A percentile compares a stretch with the other conserved stretches of the same genome.
Conservation (phyloP, 2,329 filamentous ascomycete genomes). For the Onygenales sp. region DNA sequence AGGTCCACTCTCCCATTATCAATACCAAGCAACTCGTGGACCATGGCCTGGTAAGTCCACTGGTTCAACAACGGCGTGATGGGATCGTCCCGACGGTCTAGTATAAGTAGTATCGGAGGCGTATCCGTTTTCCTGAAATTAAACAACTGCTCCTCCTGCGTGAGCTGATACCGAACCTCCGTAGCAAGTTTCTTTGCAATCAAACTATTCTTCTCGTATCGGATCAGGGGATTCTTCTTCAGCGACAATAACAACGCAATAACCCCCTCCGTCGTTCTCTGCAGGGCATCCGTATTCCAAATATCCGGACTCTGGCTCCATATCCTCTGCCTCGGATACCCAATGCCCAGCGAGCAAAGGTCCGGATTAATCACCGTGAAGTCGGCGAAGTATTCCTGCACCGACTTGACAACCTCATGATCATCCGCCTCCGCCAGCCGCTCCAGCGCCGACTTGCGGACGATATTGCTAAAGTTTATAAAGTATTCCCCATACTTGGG, state of each 20-base stretch:
- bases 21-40: constrained; percentile 90
- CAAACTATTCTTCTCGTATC: constrained; percentile 84
- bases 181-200: constrained; percentile 87
- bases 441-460: constrained; percentile 92
- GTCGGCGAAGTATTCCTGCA: constrained; percentile 95
- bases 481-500: constrained; percentile 97
- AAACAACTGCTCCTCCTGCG: constrained; percentile 92
- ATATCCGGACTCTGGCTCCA: constrained; percentile 75
- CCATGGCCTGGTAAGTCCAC: constrained; percentile 99
- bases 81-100: constrained; percentile 89
- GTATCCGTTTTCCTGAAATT: constrained; percentile 94
- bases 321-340: constrained; percentile 62
- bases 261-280: constrained; percentile 77
- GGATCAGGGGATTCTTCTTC: constrained; percentile 93
- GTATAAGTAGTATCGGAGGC: constrained; percentile 77
- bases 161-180: constrained; percentile 85
- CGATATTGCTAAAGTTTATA: constrained; percentile 94
- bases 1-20: constrained; percentile 90
- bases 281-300: constrained; percentile 85
- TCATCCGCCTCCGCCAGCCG: constrained; percentile 92
- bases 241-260: constrained; percentile 75
- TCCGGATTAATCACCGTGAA: constrained; percentile 94
- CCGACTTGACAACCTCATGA: constrained; percentile 86
- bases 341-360: constrained; percentile 70
- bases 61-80: constrained; percentile 90